Percentiles rank a stretch among this genome's conserved stretches.
Evolutionary conservation across 2,329 filamentous ascomycete species (phyloP).

Genomic region (Acrodontium crateriforme): DNA sequence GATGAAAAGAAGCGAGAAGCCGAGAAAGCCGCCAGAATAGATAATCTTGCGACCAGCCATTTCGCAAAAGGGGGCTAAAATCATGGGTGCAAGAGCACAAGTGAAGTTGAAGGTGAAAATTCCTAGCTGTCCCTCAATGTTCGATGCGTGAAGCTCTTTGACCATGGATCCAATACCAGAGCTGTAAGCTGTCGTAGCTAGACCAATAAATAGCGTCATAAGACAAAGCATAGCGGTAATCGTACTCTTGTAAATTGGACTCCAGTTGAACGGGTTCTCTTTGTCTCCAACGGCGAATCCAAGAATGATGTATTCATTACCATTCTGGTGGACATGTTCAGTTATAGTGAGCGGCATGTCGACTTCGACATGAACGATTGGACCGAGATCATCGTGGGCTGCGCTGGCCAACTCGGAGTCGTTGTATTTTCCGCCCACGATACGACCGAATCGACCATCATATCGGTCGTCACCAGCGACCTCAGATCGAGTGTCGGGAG

Average conservation of each 20-base stretch:
- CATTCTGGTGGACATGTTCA: constrained; percentile 29
- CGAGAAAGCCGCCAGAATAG: constrained; percentile 33
- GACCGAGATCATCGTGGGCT: constrained; percentile 21
- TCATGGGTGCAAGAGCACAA: constrained; percentile 34
- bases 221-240: constrained; percentile 35
- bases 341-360: constrained; percentile 37
- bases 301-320: constrained; percentile 33
- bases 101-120: constrained; percentile 38
- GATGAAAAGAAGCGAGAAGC: constrained; percentile 36
- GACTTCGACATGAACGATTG: constrained; percentile 30
- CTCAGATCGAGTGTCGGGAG: constrained; percentile 13
- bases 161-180: constrained; percentile 36
- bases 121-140: constrained; percentile 34
- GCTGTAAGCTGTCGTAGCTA: constrained; percentile 41
- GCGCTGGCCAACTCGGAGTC: constrained; percentile 20
- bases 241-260: constrained; percentile 29
- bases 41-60: constrained; percentile 34
- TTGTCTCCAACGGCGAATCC: constrained; percentile 33
- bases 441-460: constrained; percentile 17
- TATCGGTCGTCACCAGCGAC: constrained; percentile 9
- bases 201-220: constrained; percentile 41
- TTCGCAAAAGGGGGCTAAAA: constrained; percentile 38
- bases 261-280: constrained; percentile 40
- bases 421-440: constrained; percentile 28
- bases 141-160: constrained; percentile 29